phyloP scores from a whole-genome alignment of 1,284 basidiomycete species.

The Inonotus obliquus region DNA sequence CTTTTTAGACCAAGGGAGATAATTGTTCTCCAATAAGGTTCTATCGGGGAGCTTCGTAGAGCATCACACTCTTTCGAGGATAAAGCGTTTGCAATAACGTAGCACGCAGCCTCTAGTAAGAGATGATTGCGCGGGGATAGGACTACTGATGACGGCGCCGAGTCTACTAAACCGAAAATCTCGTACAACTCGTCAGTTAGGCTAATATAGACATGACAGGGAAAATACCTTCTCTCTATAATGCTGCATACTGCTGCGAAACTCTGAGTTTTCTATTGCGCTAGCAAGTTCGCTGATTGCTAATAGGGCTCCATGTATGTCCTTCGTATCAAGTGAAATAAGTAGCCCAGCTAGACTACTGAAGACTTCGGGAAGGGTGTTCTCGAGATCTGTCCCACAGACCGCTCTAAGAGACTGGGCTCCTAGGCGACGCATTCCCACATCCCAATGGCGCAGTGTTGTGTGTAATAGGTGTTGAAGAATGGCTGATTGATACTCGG shows the following conservation, averaged over 20 bases:
- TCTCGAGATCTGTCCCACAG: constrained; percentile 54
- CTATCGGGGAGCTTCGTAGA: constrained; percentile 33
- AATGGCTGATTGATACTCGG: constrained; percentile 68
- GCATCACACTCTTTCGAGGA: constrained; percentile 48
- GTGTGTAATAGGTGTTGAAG: constrained; percentile 74
- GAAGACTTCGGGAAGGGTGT: constrained; percentile 47
- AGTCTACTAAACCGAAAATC: constrained; percentile 55
- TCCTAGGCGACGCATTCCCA: constrained; percentile 74
- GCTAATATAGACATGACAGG: not conserved
- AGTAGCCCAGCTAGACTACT: constrained; percentile 64
- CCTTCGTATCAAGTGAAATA: constrained; percentile 60
- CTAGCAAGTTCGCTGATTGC: constrained; percentile 68
- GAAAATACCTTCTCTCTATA: constrained; percentile 37
- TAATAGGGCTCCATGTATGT: constrained; percentile 81
- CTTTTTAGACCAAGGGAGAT: constrained; percentile 74
- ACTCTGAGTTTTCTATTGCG: constrained; percentile 37
- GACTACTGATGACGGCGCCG: constrained; percentile 54
- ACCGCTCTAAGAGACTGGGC: constrained; percentile 72
- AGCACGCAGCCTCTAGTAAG: constrained; percentile 71
- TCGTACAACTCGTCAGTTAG: constrained; percentile 24
- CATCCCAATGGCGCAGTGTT: constrained; percentile 89
- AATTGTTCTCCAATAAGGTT: constrained; percentile 62
- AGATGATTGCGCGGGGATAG: constrained; percentile 70
- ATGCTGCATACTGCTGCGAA: constrained; percentile 27
- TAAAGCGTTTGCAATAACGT: constrained; percentile 63